Evolutionary conservation across 2,329 filamentous ascomycete species (phyloP).

Genomic region (Spiromastix sp.): DNA sequence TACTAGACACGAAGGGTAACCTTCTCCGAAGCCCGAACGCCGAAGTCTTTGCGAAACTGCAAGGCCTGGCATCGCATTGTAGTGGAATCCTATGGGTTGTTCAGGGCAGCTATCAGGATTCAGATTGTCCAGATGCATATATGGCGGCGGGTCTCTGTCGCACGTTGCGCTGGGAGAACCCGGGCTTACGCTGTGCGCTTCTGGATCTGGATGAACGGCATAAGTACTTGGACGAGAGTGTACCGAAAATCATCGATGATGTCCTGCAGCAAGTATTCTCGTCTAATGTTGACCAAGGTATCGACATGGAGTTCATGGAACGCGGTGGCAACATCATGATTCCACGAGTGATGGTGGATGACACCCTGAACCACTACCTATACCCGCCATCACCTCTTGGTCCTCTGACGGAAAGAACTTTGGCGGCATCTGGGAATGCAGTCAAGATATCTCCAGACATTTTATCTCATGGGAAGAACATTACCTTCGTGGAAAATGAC

Average conservation of each 20-base stretch:
- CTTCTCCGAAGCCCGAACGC: not conserved
- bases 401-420: constrained; percentile 2
- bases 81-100: constrained; percentile 1
- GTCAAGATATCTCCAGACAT: constrained; percentile 5
- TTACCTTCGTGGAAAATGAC: constrained; percentile 9
- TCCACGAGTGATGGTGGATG: no score
- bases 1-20: not conserved
- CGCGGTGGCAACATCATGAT: constrained; percentile 4
- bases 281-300: no score
- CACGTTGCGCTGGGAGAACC: not conserved
- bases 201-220: no score
- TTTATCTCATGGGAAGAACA: constrained; percentile 6
- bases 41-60: not conserved
- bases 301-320: no score
- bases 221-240: no score
- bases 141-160: not conserved
- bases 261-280: no score
- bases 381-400: no score
- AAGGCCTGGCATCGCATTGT: not conserved
- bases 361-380: no score
- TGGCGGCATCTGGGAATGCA: constrained; percentile 4
- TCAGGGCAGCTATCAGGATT: not conserved
- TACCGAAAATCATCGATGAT: no score
- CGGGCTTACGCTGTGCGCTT: no score
- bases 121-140: not conserved